A percentile compares a stretch with the other conserved stretches of the same genome.
Conservation (phyloP, 352 stramenopile species). For the Albugo laibachii region DNA sequence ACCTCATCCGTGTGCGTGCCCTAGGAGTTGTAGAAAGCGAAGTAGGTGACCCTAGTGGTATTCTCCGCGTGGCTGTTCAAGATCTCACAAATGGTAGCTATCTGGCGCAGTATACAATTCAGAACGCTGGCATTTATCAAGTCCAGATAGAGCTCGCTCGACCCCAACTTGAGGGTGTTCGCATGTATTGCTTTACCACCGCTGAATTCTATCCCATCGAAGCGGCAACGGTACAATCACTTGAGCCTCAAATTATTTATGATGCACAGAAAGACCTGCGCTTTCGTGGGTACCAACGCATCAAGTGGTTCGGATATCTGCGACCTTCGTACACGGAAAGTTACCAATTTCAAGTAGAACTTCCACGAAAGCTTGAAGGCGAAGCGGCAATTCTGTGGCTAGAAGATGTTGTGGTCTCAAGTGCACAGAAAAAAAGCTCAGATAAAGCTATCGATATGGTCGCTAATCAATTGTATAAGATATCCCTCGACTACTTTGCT, state of each 20-base stretch:
- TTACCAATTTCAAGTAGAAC: constrained; percentile 16
- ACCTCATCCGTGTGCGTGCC: constrained; percentile 13
- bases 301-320: constrained; percentile 26
- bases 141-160: constrained; percentile 21
- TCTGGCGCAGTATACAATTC: constrained; percentile 15
- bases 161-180: constrained; percentile 8
- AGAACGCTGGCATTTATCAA: constrained; percentile 18
- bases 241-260: constrained; percentile 19
- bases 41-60: constrained; percentile 13
- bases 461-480: constrained; percentile 13
- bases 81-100: constrained; percentile 23
- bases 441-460: constrained; percentile 9
- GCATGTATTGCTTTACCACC: constrained; percentile 18
- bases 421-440: constrained; percentile 1
- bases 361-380: constrained; percentile 13
- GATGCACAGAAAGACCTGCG: constrained; percentile 17
- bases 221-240: constrained; percentile 6
- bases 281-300: constrained; percentile 20
- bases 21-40: neutral
- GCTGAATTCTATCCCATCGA: constrained; percentile 6
- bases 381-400: constrained; percentile 18
- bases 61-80: constrained; percentile 10
- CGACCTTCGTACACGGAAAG: constrained; percentile 18
- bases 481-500: constrained; percentile 23
- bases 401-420: constrained; percentile 5